Evolutionary conservation across 148 eudicot species (phyloP).

Genomic region (Camellia lanceoleosa): DNA sequence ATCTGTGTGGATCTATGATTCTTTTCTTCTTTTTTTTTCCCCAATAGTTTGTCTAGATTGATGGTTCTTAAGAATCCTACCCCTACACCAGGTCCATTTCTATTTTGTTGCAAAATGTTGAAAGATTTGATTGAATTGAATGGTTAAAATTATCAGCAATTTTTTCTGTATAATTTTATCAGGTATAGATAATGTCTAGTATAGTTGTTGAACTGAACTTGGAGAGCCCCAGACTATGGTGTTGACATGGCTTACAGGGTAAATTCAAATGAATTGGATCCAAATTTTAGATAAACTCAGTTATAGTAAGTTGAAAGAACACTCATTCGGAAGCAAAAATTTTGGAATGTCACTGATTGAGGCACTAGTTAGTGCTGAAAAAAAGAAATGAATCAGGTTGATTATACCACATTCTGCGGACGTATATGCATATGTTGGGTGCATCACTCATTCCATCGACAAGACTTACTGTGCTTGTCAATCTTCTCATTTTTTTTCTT

Average conservation of each 20-base stretch:
- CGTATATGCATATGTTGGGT: not conserved
- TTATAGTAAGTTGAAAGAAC: too few species aligned
- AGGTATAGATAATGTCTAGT: not conserved
- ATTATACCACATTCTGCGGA: not conserved
- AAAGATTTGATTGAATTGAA: not conserved
- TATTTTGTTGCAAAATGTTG: not conserved
- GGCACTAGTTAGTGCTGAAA: not conserved
- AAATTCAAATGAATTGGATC: not conserved
- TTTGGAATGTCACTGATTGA: not conserved
- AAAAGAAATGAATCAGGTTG: not conserved
- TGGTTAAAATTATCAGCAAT: not conserved
- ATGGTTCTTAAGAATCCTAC: too few species aligned
- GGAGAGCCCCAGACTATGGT: not conserved
- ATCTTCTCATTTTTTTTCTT: not conserved
- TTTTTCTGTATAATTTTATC: not conserved
- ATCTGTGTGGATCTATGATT: not conserved
- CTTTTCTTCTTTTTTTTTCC: too few species aligned
- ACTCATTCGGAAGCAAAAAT: not conserved
- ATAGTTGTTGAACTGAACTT: too few species aligned
- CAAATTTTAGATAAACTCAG: not conserved
- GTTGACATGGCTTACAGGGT: not conserved
- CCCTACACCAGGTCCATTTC: not conserved
- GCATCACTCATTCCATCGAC: not conserved
- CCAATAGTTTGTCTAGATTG: too few species aligned
- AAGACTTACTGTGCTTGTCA: not conserved